Percentiles rank a stretch among this genome's conserved stretches.
Conservation (phyloP, 106 monocot genomes). For the Acorus calamus region DNA sequence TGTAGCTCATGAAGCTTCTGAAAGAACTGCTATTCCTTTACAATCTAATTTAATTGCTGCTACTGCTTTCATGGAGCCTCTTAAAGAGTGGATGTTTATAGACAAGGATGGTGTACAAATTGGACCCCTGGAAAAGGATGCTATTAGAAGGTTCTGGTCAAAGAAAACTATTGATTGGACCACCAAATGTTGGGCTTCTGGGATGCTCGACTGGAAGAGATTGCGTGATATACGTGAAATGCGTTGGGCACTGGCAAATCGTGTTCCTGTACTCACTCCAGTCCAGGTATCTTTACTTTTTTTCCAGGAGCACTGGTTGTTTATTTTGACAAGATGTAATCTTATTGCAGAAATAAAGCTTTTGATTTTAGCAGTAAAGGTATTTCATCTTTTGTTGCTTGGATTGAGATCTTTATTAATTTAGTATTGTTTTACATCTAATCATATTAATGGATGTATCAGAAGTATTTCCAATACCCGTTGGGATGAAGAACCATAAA, state of each 20-base stretch:
- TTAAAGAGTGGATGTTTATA: slow-evolving; percentile 96
- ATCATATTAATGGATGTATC: too few species aligned
- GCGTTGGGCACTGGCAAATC: slow-evolving; percentile 75
- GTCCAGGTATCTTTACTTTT: slow-evolving; percentile 47
- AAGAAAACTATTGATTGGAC: slow-evolving; percentile 87
- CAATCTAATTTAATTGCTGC: slow-evolving; percentile 97
- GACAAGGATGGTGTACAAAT: slow-evolving; percentile 64
- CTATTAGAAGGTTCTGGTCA: slow-evolving; percentile 81
- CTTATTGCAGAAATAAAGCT: neutral
- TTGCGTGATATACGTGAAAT: slow-evolving; percentile 96
- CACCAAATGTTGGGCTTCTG: slow-evolving; percentile 87
- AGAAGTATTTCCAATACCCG: too few species aligned
- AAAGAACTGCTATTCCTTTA: slow-evolving; percentile 87
- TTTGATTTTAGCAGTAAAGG: too few species aligned
- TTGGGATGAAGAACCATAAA: too few species aligned
- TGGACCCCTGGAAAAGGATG: slow-evolving; percentile 94
- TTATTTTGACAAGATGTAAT: neutral
- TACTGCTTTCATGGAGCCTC: slow-evolving; percentile 95
- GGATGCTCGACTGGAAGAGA: slow-evolving; percentile 92
- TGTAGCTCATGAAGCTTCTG: slow-evolving; percentile 83
- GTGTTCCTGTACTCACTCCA: slow-evolving; percentile 84
- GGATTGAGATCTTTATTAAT: too few species aligned
- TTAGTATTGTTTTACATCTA: too few species aligned
- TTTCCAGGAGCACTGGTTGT: neutral
- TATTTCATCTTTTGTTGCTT: too few species aligned